Base-by-base conservation (phyloP, 495 filamentous ascomycete genomes). In the Daldinia bambusicola region DNA sequence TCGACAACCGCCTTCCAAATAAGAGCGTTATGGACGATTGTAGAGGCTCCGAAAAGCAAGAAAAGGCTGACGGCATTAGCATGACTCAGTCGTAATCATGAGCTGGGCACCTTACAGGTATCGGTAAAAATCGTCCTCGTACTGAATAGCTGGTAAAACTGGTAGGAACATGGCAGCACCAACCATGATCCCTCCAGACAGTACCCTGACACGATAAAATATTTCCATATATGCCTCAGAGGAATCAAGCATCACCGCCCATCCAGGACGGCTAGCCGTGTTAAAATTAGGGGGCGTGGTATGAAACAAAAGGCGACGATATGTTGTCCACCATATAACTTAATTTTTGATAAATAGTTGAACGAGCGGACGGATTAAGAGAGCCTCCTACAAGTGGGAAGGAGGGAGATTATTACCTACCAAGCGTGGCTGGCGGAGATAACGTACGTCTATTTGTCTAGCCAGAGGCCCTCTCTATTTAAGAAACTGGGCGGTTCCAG, bases 181-280 rank as follows among this genome's bases (percentile, higher is more conserved):
- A 57, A 79, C 69, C 80, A 82, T 81, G 34, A 71, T 20, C 2
- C 77, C 79, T 22, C 63, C 69, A 20, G 79, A 75, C 14, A 77
- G 1, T 22, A 79, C 73, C 43, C 76, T 80, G 61, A 43, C 34
- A 36, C 55, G 56, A 20, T 16, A 36, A 16, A 61, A 43, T 6
- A 32, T 22, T 0, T 26, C 34, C 16, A 56, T 51, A 18, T 60
- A 30, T 8, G 26, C 40, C 22, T 61, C 32, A 20, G 37, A 18
- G 38, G 12, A 60, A 22, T 26, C 12, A 64, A 7, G 5, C 38
- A 38, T 61, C n/a, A 9, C 51, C 26, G 20, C 22, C 34, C 8
- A 13, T 41, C 41, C 34, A 22, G 20, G 40, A 18, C 22, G 22
- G 34, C 38, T 41, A 59, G n/a, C 8, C 52, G 43, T 71, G 12